Percentiles rank a stretch among this genome's conserved stretches.
phyloP scores from a whole-genome alignment of 2,329 filamentous ascomycete genomes.

The Aspergillus vadensis region DNA sequence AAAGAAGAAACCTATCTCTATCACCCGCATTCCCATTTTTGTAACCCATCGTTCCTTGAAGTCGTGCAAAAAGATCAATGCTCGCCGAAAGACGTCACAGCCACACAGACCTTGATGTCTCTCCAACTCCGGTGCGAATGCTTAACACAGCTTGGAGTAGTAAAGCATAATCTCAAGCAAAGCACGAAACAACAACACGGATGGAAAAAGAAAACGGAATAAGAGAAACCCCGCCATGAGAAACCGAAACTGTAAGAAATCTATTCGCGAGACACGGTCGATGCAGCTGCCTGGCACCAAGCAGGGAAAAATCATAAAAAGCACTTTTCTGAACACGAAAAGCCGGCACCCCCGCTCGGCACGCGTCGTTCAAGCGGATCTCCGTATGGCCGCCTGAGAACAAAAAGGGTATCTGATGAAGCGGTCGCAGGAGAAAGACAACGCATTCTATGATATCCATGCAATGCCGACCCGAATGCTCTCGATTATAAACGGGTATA shows the following conservation, averaged over 20 bases:
- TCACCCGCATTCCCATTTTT: constrained; percentile 25
- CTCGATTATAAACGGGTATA: constrained; percentile 25
- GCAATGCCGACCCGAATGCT: constrained; percentile 43
- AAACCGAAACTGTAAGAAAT: constrained; percentile 45
- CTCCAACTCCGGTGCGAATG: constrained; percentile 13
- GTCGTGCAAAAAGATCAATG: constrained; percentile 25
- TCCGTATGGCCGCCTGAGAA: constrained; percentile 45
- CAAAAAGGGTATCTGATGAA: constrained; percentile 52
- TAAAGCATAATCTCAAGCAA: constrained; percentile 24
- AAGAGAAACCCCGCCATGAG: constrained; percentile 39
- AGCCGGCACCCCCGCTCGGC: constrained; percentile 42
- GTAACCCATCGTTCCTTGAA: constrained; percentile 23
- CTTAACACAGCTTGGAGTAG: constrained; percentile 29
- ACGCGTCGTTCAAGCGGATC: constrained; percentile 42
- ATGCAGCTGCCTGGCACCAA: constrained; percentile 44
- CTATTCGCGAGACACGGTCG: constrained; percentile 44
- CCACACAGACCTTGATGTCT: constrained; percentile 9
- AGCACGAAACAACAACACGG: constrained; percentile 27
- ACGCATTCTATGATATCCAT: constrained; percentile 57
- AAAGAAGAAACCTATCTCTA: constrained; percentile 38
- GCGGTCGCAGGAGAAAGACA: constrained; percentile 48
- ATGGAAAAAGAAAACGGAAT: constrained; percentile 27
- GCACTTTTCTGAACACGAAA: constrained; percentile 42
- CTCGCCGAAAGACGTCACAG: constrained; percentile 23
- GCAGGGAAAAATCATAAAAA: constrained; percentile 43